Base-by-base conservation (phyloP, 2,329 filamentous ascomycete genomes). In the Cercospora citrullina region DNA sequence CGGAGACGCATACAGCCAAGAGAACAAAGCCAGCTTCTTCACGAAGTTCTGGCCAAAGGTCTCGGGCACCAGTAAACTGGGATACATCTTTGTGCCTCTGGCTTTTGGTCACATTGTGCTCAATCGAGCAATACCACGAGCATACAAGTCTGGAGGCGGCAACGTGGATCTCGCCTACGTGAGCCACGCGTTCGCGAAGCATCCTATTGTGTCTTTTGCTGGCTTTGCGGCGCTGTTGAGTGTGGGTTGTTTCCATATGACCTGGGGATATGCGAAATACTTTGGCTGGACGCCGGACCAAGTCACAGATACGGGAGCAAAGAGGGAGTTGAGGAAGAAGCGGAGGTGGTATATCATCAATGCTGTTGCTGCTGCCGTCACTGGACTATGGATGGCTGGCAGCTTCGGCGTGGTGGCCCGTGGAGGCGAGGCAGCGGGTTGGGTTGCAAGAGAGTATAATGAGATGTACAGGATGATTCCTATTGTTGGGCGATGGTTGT, bases 191-290 rank as follows among this genome's bases (percentile, higher is more conserved):
- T 95, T 97, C 76, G 89, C 91, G 31, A 85, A 87, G 14, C 90
- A 92, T 74, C 89, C 90, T 0, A 72, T 84, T 1, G 78, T 90
- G 8, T 87, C 91, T n/a, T 90, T 88, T 77, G 73, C 85, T 1
- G 89, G 90, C 1, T 97, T 96, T 78, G 75, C 83, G 1, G 85
- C 88, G 1, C 83, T 97, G 60, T 82, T 97, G 6, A 82, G 82
- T 16, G 80, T 90, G 0, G 91, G 89, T 0, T 89, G 87, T 26
- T 91, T 89, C 68, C 94, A 97, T 81, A 89, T 94, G 78, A 87
- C 91, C 7, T 96, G 93, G 87, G 94, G 94, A 2, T 87, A 88
- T 80, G 91, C 92, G n/a, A 90, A 88, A 79, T 97, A 92, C 91
- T 81, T 94, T 68, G 88, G 88, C 0, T 82, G 86, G 58, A 84